Evolutionary conservation across 2,329 filamentous ascomycete genomes (phyloP).

Genomic region (Colletotrichum salicis): DNA sequence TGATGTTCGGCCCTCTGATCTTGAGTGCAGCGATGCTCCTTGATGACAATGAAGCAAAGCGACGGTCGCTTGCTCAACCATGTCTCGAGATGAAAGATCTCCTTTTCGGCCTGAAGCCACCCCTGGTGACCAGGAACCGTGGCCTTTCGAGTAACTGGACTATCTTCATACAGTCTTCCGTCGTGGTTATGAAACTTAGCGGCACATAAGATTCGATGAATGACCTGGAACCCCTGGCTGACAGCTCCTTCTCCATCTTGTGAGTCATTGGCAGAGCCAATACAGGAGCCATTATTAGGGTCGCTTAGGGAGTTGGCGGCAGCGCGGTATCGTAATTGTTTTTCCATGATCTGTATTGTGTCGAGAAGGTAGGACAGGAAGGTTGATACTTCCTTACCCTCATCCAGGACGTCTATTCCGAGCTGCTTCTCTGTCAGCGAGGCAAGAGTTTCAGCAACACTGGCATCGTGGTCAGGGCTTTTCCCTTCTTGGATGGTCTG

Average conservation of each 20-base stretch:
- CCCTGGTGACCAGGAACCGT: neutral
- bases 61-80: neutral
- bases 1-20: neutral
- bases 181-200: neutral
- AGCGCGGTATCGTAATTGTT: neutral
- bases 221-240: neutral
- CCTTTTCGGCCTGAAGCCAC: neutral
- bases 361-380: slow-evolving; percentile 15
- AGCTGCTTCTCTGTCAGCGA: neutral
- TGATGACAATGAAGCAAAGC: slow-evolving; percentile 5
- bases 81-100: neutral
- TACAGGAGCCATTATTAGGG: too few species aligned
- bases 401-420: neutral
- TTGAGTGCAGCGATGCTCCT: neutral
- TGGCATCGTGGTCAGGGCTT: neutral
- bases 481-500: neutral
- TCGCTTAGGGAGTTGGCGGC: too few species aligned
- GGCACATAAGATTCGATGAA: neutral
- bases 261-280: neutral
- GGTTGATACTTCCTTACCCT: neutral
- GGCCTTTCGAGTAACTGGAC: neutral
- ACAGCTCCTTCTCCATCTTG: neutral
- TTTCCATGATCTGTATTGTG: slow-evolving; percentile 2
- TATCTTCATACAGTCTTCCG: neutral
- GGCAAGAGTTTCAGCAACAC: neutral